Base-by-base conservation (phyloP, 306 rosid genomes). In the Sphenostylis stenocarpa region DNA sequence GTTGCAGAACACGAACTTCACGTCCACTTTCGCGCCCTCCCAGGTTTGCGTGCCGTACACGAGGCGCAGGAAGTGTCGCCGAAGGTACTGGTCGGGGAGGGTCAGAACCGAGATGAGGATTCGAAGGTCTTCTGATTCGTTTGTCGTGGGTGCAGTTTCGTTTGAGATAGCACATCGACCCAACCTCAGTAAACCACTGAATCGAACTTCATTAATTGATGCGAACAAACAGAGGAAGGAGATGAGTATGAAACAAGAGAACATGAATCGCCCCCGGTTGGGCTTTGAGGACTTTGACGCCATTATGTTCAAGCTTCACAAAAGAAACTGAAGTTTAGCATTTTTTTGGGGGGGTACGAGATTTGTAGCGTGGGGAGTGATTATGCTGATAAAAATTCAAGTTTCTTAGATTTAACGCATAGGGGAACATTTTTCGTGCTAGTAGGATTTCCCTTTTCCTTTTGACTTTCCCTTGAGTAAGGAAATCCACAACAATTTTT, bases 1-100 rank as follows among this genome's bases (percentile, higher is more conserved):
- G 77, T 92, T 95, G 81, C 99, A 92, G 84, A 92, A 92, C 61
- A 95, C 97, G 77, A 92, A 95, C 57, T 87, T 92, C 4, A 95
- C 92, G 66, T 92, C 99, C 15, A 95, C 67, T 80, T 79, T 92
- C 0, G 89, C 92, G 0, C 88, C 92, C 4, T 72, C 64, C 0
- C 21, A 9, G 72, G 7, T 74, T 24, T 95, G 99, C 0, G 97
- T 88, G 36, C 97, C 97, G 66, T 95, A 95, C 67, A 95, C 86
- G 3, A 90, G 80, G 7, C 99, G 96, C 39, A 95, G 97, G 85
- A 95, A 95, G 86, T 95, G 90, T n/a, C 99, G 96, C 4, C 90
- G 87, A 1, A 87, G 85, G 92, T 95, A 90, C 23, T 95, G 99
- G 84, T 95, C 99, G 4, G 99, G 96, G 17, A 92, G 93, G 1